A percentile compares a stretch with the other conserved stretches of the same genome.
Conservation (phyloP, 1,284 basidiomycete species). For the Cutaneotrichosporon sp. region DNA sequence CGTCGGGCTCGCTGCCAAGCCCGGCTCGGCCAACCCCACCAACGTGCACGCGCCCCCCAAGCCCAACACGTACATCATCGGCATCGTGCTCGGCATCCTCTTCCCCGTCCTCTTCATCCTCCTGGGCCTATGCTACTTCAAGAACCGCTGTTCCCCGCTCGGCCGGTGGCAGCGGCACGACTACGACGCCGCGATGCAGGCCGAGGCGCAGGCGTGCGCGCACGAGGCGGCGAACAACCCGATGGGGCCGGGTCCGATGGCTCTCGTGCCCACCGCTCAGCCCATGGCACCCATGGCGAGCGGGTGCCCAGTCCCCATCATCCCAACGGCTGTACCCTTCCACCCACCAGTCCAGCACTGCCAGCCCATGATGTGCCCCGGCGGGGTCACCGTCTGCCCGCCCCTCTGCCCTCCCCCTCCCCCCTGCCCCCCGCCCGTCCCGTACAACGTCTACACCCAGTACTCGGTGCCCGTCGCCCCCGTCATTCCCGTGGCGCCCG, state of each 20-base stretch:
- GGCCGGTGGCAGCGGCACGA: neutral
- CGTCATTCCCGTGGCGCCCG: neutral
- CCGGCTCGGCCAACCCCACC: constrained; percentile 35
- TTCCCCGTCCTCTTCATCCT: constrained; percentile 37
- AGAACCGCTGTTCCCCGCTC: neutral
- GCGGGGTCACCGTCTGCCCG: no score
- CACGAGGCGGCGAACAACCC: no score
- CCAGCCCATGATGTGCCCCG: no score
- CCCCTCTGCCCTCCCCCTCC: no score
- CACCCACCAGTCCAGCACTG: no score
- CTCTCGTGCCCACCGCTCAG: no score
- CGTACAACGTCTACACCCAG: neutral
- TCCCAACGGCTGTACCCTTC: no score
- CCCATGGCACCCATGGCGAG: no score
- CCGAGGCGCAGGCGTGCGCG: neutral
- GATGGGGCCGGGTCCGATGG: no score
- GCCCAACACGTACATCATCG: constrained; percentile 6
- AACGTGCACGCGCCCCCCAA: neutral
- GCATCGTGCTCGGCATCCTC: constrained; percentile 41
- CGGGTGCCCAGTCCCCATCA: no score
- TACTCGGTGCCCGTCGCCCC: neutral
- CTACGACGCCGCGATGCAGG: neutral
- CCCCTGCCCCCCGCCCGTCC: no score
- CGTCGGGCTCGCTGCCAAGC: constrained; percentile 49
- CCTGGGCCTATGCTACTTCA: constrained; percentile 31